These are phyloP conservation scores for Pyrenochaeta sp. DNA, from an alignment of 2,329 filamentous ascomycete species.

Conservation along the genomic window DNA sequence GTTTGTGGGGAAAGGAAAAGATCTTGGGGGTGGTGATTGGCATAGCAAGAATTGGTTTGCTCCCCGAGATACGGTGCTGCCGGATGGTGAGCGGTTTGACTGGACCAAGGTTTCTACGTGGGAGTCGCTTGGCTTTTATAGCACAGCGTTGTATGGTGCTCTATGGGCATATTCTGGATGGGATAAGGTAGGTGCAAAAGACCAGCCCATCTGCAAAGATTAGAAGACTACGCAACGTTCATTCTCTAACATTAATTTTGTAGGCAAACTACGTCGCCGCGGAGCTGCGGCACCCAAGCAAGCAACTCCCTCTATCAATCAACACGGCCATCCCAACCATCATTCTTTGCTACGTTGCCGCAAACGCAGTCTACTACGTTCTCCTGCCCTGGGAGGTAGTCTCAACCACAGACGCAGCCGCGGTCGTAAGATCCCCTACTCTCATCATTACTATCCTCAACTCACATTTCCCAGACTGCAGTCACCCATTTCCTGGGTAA, in stretches of 20 bases:
- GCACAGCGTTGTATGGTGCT: conserved; percentile 59
- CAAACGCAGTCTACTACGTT: conserved; percentile 70
- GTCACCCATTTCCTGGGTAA: conserved; percentile 61
- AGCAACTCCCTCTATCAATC: conserved; percentile 66
- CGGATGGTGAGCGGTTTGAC: conserved; percentile 41
- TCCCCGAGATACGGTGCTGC: conserved; percentile 32
- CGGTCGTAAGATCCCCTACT: conserved; percentile 67
- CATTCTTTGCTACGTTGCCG: conserved; percentile 65
- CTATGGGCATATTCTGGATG: conserved; percentile 47
- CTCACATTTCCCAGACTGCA: conserved; percentile 29
- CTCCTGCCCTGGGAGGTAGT: conserved; percentile 67
- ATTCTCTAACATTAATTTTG: too few species aligned
- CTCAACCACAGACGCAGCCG: conserved; percentile 67
- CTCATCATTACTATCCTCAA: background rate
- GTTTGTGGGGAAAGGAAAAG: conserved; percentile 33
- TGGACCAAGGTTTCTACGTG: conserved; percentile 57
- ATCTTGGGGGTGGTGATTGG: conserved; percentile 45
- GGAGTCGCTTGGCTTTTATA: conserved; percentile 68
- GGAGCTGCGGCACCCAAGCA: conserved; percentile 41
- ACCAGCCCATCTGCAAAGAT: too few species aligned
- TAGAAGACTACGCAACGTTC: too few species aligned
- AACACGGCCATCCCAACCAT: conserved; percentile 69
- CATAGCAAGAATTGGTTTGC: conserved; percentile 43
- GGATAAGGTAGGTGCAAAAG: conserved; percentile 40
- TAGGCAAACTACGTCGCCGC: conserved; percentile 51